Conservation (phyloP, 2,329 filamentous ascomycete genomes). For the Fusarium hostae region DNA sequence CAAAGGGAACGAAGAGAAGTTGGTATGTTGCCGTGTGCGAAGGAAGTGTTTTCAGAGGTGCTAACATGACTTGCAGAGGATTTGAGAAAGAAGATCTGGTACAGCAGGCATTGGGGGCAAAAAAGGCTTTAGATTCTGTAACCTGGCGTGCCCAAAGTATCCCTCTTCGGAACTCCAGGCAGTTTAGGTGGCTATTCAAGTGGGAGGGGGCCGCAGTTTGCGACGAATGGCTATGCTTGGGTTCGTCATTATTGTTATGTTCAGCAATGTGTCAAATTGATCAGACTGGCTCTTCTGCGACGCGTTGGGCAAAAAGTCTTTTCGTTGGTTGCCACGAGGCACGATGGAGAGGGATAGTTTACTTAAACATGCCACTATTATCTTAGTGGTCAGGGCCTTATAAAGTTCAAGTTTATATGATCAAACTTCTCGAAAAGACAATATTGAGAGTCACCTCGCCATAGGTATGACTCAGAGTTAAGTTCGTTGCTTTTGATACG, state of each 20-base stretch:
- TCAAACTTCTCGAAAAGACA: background rate
- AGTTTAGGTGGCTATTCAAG: accelerated
- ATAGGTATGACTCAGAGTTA: accelerated
- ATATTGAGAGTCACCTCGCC: accelerated
- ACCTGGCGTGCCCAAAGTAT: background rate
- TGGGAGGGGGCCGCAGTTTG: background rate
- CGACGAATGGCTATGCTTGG: no score
- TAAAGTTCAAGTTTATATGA: background rate
- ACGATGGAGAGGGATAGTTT: accelerated
- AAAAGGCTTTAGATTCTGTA: background rate
- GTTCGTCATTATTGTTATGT: no score
- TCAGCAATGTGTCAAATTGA: no score
- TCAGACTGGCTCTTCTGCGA: no score
- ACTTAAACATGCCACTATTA: accelerated
- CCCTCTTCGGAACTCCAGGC: background rate
- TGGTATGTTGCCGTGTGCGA: background rate
- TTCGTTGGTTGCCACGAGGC: accelerated
- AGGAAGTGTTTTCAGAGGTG: background rate
- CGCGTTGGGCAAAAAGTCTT: background rate
- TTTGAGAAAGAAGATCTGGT: background rate
- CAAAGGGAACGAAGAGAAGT: background rate
- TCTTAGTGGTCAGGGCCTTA: no score
- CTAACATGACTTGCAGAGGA: background rate
- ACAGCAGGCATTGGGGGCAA: background rate
- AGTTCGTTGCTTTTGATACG: accelerated